Evolutionary conservation across 208 protist species (phyloP).

Genomic region (Entamoeba invadens): DNA sequence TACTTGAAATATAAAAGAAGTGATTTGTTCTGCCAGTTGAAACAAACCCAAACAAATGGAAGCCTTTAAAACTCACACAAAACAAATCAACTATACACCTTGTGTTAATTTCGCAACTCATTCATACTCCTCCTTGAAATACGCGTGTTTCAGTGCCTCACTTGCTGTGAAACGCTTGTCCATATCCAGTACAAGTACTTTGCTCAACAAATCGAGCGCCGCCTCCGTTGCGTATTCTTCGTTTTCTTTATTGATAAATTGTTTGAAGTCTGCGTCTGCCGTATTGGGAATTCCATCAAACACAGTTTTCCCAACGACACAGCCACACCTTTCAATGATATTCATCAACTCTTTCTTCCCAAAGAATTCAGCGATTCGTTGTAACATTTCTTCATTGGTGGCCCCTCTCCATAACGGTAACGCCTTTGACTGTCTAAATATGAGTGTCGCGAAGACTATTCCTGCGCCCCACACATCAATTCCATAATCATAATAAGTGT

Average conservation of each 20-base stretch:
- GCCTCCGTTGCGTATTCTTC: slow-evolving; percentile 73
- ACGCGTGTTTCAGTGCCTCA: slow-evolving; percentile 91
- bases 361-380: slow-evolving; percentile 23
- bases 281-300: background rate
- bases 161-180: slow-evolving; percentile 76
- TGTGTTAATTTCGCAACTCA: slow-evolving; percentile 19
- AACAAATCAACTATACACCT: too few relatives aligned
- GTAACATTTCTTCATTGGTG: slow-evolving; percentile 19
- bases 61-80: too few relatives aligned
- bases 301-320: background rate
- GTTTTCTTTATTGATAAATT: slow-evolving; percentile 64
- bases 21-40: too few relatives aligned
- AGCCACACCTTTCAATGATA: slow-evolving; percentile 19
- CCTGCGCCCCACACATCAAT: slow-evolving; percentile 32
- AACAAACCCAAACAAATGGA: too few relatives aligned
- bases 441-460: slow-evolving; percentile 14
- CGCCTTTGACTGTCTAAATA: slow-evolving; percentile 27
- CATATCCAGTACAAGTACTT: slow-evolving; percentile 85
- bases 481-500: slow-evolving; percentile 31
- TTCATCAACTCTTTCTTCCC: slow-evolving; percentile 13
- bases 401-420: slow-evolving; percentile 29
- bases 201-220: slow-evolving; percentile 89
- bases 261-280: background rate
- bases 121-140: slow-evolving; percentile 72
- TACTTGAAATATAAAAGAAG: too few relatives aligned